A percentile compares a stretch with the other conserved stretches of the same genome.
Evolutionary conservation across 2,329 filamentous ascomycete species (phyloP).

Genomic region (Pseudogymnoascus pannorum): DNA sequence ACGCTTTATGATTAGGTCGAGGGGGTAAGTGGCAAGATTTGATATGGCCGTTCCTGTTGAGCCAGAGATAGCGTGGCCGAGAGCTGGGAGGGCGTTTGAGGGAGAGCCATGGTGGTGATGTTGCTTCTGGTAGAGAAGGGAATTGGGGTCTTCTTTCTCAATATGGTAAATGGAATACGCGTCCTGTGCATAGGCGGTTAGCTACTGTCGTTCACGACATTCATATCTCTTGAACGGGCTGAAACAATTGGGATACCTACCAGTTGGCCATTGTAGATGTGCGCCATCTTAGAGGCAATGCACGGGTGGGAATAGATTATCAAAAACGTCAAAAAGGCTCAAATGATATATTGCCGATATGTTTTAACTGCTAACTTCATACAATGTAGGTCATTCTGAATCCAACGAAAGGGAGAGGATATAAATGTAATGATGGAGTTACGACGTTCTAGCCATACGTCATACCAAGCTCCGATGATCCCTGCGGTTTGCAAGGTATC

Average conservation of each 20-base stretch:
- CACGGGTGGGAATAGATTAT: neutral
- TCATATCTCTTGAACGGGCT: neutral
- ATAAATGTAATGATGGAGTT: neutral
- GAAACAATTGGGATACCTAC: conserved; percentile 23
- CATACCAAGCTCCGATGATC: conserved; percentile 3
- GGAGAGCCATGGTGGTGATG: conserved; percentile 24
- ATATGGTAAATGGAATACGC: conserved; percentile 26
- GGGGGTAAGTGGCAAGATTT: conserved; percentile 71
- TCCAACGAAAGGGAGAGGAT: neutral
- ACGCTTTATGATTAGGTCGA: conserved; percentile 74
- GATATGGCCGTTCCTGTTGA: conserved; percentile 71
- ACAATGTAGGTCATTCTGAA: neutral
- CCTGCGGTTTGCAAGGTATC: conserved; percentile 6
- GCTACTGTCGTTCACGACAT: neutral
- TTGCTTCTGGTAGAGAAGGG: conserved; percentile 34
- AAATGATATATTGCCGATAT: neutral
- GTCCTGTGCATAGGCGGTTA: conserved; percentile 18
- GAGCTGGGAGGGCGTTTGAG: conserved; percentile 52
- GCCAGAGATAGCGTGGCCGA: conserved; percentile 77
- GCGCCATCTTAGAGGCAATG: conserved; percentile 19
- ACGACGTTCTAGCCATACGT: neutral
- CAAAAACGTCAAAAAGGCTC: neutral
- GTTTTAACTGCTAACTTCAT: neutral
- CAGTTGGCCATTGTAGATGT: conserved; percentile 37
- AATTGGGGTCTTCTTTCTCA: conserved; percentile 32